Evolutionary conservation across 257 asterid species (phyloP), one percentile per base, ranked within the genome.

Genomic region (Ballota nigra): DNA sequence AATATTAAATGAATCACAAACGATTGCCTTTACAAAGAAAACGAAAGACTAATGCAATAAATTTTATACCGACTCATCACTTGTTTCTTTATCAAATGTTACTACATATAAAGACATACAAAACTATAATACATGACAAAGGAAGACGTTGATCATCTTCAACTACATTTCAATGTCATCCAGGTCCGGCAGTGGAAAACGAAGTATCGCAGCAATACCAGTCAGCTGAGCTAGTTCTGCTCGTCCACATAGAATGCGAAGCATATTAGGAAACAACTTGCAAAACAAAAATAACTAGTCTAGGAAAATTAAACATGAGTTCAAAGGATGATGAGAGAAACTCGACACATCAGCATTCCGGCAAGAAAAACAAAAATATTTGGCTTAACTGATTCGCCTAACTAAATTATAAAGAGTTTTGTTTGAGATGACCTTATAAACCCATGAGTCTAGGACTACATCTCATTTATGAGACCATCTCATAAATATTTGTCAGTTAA

Each of bases 151-250:
- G 67, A 28, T 40, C 49, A 59, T 20, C 65, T 57, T 10, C 28
- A 23, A 28, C 81, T 78, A 95, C 98, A 95, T 95, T 80, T 95
- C 99, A 40, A 89, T 88, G 71, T 94, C 99, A 19, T 94, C 99
- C 71, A 94, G 83, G 3, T 94, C 98, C 0, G 98, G 99, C 67
- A 94, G 78, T 15, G 99, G 99, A 82, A 94, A 94, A 6, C 97
- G 96, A 68, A 94, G 97, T 57, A 89, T 89, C 9, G 99, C 99
- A 47, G 97, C 97, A 58, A 94, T 71, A 22, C 97, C 99, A 1
- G 97, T 89, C 69, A 89, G 82, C 86, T 88, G 95, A 31, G 95
- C 76, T 51, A 94, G 77, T 80, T 91, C 99, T 94, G 97, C 24
- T 58, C 58, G n/a, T n/a, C n/a, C n/a, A n/a, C n/a, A n/a, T 0